Percentiles rank a stretch among this genome's conserved stretches.
phyloP scores from a whole-genome alignment of 2,329 filamentous ascomycete genomes.

The Fusarium sp. region DNA sequence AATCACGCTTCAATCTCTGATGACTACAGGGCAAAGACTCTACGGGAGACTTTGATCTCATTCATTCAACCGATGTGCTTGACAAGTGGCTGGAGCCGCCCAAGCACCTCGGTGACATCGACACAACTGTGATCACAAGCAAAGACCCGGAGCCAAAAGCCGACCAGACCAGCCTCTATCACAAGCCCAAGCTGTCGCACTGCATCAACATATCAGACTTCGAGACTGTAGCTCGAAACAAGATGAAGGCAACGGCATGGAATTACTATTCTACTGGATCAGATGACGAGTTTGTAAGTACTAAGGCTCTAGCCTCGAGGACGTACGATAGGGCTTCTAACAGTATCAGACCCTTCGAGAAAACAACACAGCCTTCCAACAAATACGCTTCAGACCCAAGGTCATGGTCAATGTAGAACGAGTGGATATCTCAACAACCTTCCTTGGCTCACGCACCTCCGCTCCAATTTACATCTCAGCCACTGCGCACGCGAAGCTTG shows the following conservation, averaged over 20 bases:
- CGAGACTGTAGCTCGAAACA: neutral
- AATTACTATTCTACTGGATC: conserved; percentile 29
- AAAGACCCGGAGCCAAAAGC: neutral
- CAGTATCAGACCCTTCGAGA: conserved; percentile 6
- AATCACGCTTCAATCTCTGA: neutral
- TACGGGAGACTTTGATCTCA: conserved; percentile 14
- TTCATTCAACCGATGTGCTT: conserved; percentile 22
- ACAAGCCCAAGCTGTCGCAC: conserved; percentile 12
- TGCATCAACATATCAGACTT: conserved; percentile 21
- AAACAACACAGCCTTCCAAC: conserved; percentile 5
- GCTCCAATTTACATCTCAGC: conserved; percentile 24
- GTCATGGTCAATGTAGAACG: conserved; percentile 24
- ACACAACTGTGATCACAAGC: neutral
- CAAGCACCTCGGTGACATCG: conserved; percentile 14
- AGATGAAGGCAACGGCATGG: conserved; percentile 13
- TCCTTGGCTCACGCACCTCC: neutral
- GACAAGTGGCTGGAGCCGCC: conserved; percentile 21
- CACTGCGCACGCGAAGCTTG: conserved; percentile 23
- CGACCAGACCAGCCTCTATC: fast-evolving
- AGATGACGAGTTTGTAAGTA: conserved; percentile 27
- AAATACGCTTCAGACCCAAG: conserved; percentile 11
- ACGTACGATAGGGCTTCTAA: neutral
- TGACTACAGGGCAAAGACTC: conserved; percentile 16
- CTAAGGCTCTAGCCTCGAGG: no score
- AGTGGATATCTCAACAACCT: conserved; percentile 16